Evolutionary conservation across 306 rosid species (phyloP).

Genomic region (Purshia tridentata): DNA sequence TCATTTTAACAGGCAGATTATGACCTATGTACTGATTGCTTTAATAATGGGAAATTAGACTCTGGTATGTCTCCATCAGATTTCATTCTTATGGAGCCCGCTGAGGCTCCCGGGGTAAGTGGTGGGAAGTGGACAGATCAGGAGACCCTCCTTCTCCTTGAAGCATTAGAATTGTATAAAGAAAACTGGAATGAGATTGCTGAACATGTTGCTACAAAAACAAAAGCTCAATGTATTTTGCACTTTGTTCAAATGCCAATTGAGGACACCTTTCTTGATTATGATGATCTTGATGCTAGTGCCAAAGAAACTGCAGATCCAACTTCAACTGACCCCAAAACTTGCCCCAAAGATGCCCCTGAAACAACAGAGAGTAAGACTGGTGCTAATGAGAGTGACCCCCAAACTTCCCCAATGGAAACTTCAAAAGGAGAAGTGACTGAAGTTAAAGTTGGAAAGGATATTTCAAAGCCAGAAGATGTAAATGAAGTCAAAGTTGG

Average conservation of each 20-base stretch:
- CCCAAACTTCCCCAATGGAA: constrained; percentile 36
- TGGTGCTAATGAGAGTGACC: constrained; percentile 41
- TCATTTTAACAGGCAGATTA: constrained; percentile 86
- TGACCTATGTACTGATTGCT: constrained; percentile 88
- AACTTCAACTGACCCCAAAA: constrained; percentile 30
- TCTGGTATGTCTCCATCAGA: constrained; percentile 84
- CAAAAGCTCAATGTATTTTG: constrained; percentile 89
- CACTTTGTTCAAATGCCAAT: constrained; percentile 98
- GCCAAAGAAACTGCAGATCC: constrained; percentile 57
- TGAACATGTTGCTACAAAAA: constrained; percentile 92
- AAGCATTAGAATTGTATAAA: constrained; percentile 87
- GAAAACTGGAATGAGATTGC: constrained; percentile 97
- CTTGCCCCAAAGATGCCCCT: constrained; percentile 41
- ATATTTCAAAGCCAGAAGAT: constrained; percentile 44
- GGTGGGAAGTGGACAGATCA: constrained; percentile 99
- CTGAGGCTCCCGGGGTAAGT: constrained; percentile 75
- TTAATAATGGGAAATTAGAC: constrained; percentile 74
- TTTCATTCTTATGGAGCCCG: constrained; percentile 98
- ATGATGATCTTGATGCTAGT: constrained; percentile 40
- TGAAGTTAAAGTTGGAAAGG: constrained; percentile 41
- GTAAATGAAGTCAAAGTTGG: constrained; percentile 44
- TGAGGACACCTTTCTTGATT: constrained; percentile 69
- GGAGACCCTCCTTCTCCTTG: constrained; percentile 95
- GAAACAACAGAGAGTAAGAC: constrained; percentile 43
- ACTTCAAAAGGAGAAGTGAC: constrained; percentile 46